Conservation (phyloP, 2,329 filamentous ascomycete species). For the Arthroderma uncinatum region DNA sequence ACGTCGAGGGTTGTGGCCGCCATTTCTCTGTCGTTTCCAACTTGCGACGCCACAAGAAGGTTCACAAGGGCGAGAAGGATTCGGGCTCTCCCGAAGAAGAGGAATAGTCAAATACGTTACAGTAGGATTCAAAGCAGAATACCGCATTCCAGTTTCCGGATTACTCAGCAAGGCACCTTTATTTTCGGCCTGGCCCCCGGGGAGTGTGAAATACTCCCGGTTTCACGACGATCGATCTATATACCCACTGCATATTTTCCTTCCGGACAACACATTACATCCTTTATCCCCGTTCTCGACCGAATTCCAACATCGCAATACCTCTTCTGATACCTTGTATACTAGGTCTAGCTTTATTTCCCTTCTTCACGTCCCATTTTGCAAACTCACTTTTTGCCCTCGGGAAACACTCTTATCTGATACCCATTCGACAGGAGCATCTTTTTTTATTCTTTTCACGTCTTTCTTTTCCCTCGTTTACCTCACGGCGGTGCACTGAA, state of each 20-base stretch:
- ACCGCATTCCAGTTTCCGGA: not conserved
- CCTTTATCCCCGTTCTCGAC: not conserved
- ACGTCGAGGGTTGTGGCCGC: constrained; percentile 86
- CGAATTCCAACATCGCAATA: constrained; percentile 1
- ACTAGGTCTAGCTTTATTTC: constrained; percentile 8
- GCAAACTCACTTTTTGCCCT: not conserved
- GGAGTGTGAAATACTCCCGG: constrained; percentile 9
- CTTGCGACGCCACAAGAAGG: constrained; percentile 84
- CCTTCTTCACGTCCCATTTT: not conserved
- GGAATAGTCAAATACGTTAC: constrained; percentile 21
- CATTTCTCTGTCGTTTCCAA: constrained; percentile 98
- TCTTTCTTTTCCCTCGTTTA: constrained; percentile 4
- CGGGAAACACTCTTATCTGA: constrained; percentile 4
- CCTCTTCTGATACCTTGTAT: constrained; percentile 9
- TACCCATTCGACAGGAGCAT: constrained; percentile 10
- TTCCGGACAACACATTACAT: not conserved
- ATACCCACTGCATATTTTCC: constrained; percentile 2
- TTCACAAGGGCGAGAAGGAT: constrained; percentile 61
- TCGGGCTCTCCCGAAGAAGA: constrained; percentile 32
- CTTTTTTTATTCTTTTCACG: constrained; percentile 5
- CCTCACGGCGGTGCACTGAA: constrained; percentile 1
- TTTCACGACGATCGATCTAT: constrained; percentile 6
- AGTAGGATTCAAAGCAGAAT: not conserved
- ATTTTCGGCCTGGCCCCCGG: constrained; percentile 5
- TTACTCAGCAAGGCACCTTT: not conserved